These are phyloP conservation scores for Sphagnum magellanicum DNA, from an alignment of 228 moss, liverwort and hornwort genomes.

Conservation along the genomic window DNA sequence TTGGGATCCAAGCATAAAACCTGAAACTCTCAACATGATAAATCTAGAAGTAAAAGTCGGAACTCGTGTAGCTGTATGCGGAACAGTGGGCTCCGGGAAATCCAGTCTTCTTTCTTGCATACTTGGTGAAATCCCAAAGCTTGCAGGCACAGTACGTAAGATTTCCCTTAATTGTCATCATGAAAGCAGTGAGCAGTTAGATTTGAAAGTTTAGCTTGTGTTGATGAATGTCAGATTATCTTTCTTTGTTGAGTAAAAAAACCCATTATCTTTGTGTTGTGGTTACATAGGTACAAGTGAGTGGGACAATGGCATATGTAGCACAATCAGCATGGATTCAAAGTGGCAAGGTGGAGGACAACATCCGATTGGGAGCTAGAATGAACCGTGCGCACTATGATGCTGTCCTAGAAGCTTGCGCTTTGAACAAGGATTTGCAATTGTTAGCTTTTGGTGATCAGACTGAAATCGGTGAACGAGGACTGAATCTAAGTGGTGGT, in stretches of 20 bases:
- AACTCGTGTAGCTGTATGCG: slow-evolving; percentile 47
- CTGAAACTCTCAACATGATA: slow-evolving; percentile 22
- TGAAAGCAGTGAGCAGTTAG: background rate
- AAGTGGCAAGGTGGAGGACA: slow-evolving; percentile 37
- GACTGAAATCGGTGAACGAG: slow-evolving; percentile 38
- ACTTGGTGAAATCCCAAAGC: slow-evolving; percentile 59
- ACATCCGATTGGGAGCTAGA: slow-evolving; percentile 33
- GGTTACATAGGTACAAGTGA: slow-evolving; percentile 27
- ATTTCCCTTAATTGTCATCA: background rate
- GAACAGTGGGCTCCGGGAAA: slow-evolving; percentile 56
- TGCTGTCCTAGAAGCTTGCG: slow-evolving; percentile 30
- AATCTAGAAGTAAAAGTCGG: slow-evolving; percentile 39
- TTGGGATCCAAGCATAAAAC: slow-evolving; percentile 18
- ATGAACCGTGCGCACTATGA: slow-evolving; percentile 29
- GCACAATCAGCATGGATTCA: slow-evolving; percentile 56
- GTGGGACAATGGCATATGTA: slow-evolving; percentile 36
- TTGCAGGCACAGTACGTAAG: slow-evolving; percentile 41
- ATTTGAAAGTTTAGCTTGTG: background rate
- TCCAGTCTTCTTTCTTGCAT: slow-evolving; percentile 43
- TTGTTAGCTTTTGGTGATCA: slow-evolving; percentile 32
- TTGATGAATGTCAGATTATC: background rate
- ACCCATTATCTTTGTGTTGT: background rate
- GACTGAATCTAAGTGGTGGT: slow-evolving; percentile 48
- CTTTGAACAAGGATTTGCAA: slow-evolving; percentile 30
- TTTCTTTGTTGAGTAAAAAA: background rate